A percentile compares a stretch with the other conserved stretches of the same genome.
Conservation (phyloP, 2,329 filamentous ascomycete genomes). For the Cladosporium sphaerospermum region DNA sequence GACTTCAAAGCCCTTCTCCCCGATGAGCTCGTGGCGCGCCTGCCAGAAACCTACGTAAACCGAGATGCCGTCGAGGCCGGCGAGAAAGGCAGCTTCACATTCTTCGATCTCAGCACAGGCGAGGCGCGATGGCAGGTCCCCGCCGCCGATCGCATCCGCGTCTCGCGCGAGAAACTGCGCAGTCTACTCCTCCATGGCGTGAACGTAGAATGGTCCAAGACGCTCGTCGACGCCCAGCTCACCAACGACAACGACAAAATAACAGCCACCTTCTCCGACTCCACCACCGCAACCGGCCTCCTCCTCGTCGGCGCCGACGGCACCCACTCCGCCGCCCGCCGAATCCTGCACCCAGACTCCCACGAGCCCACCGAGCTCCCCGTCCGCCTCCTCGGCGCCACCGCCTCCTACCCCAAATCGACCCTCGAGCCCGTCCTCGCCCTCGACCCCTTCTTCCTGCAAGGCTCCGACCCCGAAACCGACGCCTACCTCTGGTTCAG, state of each 20-base stretch:
- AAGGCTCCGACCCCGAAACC: constrained; percentile 48
- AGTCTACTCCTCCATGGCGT: constrained; percentile 10
- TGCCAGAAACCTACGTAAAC: constrained; percentile 51
- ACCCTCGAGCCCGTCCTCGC: constrained; percentile 39
- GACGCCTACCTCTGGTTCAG: constrained; percentile 50
- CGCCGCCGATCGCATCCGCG: constrained; percentile 14
- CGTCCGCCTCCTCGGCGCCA: constrained; percentile 40
- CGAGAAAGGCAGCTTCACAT: constrained; percentile 46
- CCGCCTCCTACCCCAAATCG: constrained; percentile 35
- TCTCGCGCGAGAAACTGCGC: constrained; percentile 14
- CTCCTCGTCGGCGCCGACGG: constrained; percentile 64
- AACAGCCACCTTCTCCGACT: constrained; percentile 2
- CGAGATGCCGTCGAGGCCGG: constrained; percentile 44
- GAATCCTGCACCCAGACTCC: constrained; percentile 4
- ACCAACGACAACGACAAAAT: background rate
- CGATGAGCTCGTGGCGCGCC: constrained; percentile 36
- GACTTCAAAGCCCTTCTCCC: constrained; percentile 49
- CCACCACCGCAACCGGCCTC: constrained; percentile 66
- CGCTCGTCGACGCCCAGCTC: background rate
- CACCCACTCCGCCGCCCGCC: constrained; percentile 3
- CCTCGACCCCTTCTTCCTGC: constrained; percentile 51
- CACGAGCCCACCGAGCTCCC: constrained; percentile 36
- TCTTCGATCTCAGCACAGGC: constrained; percentile 48
- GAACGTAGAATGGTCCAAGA: constrained; percentile 15
- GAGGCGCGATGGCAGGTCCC: constrained; percentile 25